Conservation (phyloP, 1,284 basidiomycete genomes). For the Fomes fomentarius region DNA sequence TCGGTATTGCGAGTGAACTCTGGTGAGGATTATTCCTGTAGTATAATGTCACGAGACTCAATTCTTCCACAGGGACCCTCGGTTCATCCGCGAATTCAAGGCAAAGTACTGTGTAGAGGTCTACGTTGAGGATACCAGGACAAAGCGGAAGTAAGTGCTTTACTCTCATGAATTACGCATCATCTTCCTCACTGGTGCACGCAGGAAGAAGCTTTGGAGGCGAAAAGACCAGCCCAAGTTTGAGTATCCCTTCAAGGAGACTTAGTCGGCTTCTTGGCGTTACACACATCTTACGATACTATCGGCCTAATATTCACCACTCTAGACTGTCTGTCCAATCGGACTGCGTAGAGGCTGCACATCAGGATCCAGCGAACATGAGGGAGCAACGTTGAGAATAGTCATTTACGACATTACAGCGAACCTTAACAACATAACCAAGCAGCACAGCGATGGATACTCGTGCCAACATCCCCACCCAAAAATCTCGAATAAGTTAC, state of each 20-base stretch:
- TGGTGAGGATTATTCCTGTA: constrained; percentile 59
- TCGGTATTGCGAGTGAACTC: constrained; percentile 95
- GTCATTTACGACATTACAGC: neutral
- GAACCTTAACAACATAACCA: neutral
- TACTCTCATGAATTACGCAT: neutral
- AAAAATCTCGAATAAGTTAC: constrained; percentile 12
- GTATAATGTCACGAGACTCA: neutral
- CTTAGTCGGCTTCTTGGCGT: neutral
- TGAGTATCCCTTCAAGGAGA: constrained; percentile 84
- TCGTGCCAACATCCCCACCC: constrained; percentile 1
- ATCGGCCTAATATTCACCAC: constrained; percentile 15
- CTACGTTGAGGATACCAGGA: constrained; percentile 80
- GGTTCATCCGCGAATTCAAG: constrained; percentile 95
- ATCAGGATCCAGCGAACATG: too few species aligned
- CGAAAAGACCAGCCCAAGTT: constrained; percentile 87
- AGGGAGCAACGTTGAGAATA: neutral
- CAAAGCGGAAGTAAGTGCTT: constrained; percentile 83
- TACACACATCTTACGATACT: neutral
- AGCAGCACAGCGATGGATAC: neutral
- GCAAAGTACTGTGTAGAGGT: constrained; percentile 83
- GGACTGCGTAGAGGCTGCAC: too few species aligned
- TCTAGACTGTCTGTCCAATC: constrained; percentile 5
- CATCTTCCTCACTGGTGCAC: constrained; percentile 10
- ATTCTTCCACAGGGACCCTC: constrained; percentile 75
- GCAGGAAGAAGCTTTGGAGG: constrained; percentile 89